phyloP scores from a whole-genome alignment of 1,284 basidiomycete genomes.

The Sporisorium iseilematis-ciliati region DNA sequence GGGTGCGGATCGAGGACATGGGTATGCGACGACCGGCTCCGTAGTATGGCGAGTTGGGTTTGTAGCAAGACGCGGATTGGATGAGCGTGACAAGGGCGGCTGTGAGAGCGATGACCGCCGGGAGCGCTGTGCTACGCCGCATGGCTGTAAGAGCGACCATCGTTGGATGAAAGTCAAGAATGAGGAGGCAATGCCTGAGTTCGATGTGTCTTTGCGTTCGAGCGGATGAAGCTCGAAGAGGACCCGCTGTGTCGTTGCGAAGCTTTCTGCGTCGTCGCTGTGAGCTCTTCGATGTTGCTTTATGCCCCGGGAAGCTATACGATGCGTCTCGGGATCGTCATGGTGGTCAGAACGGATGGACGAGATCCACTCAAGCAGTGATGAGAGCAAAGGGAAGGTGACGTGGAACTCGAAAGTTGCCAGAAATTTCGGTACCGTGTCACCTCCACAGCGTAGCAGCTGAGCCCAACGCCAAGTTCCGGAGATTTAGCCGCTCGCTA shows the following conservation, averaged over 20 bases:
- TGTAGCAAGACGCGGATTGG: background rate
- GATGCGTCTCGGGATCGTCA: background rate
- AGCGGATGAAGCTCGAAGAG: too few species aligned
- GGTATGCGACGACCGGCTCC: slow-evolving; percentile 36
- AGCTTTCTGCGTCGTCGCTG: too few species aligned
- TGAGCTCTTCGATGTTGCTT: too few species aligned
- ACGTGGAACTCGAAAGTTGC: slow-evolving; percentile 19
- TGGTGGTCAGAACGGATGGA: background rate
- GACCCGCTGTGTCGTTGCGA: too few species aligned
- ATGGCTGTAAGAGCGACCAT: background rate
- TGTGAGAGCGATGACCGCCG: background rate
- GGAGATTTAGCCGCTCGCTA: too few species aligned
- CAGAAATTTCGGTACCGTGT: slow-evolving; percentile 7
- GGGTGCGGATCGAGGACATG: slow-evolving; percentile 74
- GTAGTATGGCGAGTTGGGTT: slow-evolving; percentile 33
- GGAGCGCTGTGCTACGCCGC: background rate
- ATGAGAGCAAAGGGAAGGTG: slow-evolving; percentile 6
- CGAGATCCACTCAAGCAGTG: too few species aligned
- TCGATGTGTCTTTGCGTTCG: too few species aligned
- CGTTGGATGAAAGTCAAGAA: background rate
- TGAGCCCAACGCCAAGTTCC: too few species aligned
- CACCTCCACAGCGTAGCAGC: slow-evolving; percentile 11
- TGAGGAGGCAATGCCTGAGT: too few species aligned
- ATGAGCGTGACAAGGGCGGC: background rate
- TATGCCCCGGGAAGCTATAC: too few species aligned